Conservation (phyloP, 352 stramenopile genomes). For the Phytophthora sp. region DNA sequence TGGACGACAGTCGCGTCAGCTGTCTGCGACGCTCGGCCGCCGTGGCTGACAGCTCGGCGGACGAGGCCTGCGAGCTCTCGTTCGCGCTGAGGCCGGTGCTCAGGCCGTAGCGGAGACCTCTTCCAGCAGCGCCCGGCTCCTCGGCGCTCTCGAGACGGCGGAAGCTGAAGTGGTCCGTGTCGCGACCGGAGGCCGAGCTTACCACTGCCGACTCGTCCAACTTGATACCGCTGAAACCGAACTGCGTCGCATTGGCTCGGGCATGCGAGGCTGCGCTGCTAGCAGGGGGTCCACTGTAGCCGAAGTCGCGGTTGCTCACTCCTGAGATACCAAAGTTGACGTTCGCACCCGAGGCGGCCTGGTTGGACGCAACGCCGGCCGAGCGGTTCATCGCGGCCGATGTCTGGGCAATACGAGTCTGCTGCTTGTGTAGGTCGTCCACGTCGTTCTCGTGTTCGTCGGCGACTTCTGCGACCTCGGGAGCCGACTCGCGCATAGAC, state of each 20-base stretch:
- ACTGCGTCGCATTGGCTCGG: constrained; percentile 33
- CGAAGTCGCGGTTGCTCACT: constrained; percentile 7
- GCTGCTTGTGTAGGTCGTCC: constrained; percentile 56
- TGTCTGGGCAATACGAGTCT: constrained; percentile 65
- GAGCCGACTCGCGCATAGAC: constrained; percentile 43
- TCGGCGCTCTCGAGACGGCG: constrained; percentile 31
- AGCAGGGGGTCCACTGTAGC: constrained; percentile 10
- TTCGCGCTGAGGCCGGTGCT: constrained; percentile 29
- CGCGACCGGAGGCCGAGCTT: background rate
- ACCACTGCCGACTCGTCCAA: constrained; percentile 2
- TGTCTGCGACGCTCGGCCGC: constrained; percentile 6
- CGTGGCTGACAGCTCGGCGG: constrained; percentile 23
- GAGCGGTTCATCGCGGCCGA: constrained; percentile 40
- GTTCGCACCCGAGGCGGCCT: constrained; percentile 20
- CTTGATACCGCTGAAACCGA: constrained; percentile 35
- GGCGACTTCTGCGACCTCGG: constrained; percentile 23
- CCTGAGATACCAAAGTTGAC: constrained; percentile 32
- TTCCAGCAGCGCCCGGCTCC: background rate
- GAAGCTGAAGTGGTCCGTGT: constrained; percentile 37
- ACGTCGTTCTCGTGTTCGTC: constrained; percentile 40
- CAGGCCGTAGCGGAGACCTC: constrained; percentile 11
- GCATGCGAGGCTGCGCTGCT: constrained; percentile 33
- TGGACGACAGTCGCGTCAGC: constrained; percentile 39
- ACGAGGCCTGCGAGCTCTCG: constrained; percentile 33
- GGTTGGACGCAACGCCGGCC: constrained; percentile 25